Evolutionary conservation across 306 rosid species (phyloP), one percentile per base, ranked within the genome.

Genomic region (Fragaria nilgerrensis): DNA sequence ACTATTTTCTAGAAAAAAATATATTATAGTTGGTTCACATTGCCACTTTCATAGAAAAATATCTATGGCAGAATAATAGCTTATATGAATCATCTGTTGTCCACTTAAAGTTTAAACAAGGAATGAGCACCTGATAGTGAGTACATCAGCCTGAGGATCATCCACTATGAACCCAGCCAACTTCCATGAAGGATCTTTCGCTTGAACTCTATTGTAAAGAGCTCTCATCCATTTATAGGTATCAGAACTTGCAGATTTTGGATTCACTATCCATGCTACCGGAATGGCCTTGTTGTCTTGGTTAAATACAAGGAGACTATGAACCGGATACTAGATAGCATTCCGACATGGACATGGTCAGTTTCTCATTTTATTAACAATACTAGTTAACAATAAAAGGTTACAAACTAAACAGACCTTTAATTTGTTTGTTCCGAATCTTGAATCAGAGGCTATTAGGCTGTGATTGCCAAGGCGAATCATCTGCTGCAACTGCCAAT

Each of bases 401-500:
- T 37, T 29, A 77, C n/a, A 71, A 68, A 77, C 56, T 44, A 80
- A 81, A 73, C 86, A n/a, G 41, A 95, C 99, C 97, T 92, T 90
- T 78, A 94, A 79, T 88, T 92, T 94, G 84, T 92, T 86, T 69
- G 96, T 84, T 83, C 97, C 93, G 64, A 92, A 86, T 87, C 91
- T 92, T 50, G 98, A 94, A 85, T 90, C 98, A n/a, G 97, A 89
- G 45, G 90, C 91, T 75, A 94, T 80, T 66, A 94, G 90, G 82
- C 89, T 84, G 58, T 84, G 79, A 74, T 92, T 94, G 22, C 98
- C 98, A 86, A 92, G 92, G 62, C 78, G 85, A 81, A 92, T 94
- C 98, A 92, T 88, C 79, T 92, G 98, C 64, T 92, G 98, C 86
- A 94, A 88, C 62, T 92, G 97, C 98, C 97, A 92, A 79, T 92